phyloP scores from a whole-genome alignment of 805 yeast genomes.

The Wickerhamomyces silvicola region DNA sequence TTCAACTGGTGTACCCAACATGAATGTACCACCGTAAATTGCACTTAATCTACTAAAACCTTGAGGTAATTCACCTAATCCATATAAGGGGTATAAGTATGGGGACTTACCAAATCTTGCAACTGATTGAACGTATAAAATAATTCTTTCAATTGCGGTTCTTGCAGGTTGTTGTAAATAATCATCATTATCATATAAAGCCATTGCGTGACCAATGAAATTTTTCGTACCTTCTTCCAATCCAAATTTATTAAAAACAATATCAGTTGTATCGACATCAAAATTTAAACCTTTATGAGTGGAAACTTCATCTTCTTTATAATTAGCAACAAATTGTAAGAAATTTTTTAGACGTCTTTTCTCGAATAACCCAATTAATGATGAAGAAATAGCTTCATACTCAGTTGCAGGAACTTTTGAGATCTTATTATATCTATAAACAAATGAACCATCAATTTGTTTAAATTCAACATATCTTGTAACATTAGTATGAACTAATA shows the following conservation, averaged over 20 bases:
- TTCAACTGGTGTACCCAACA: conserved; percentile 95
- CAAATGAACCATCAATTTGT: conserved; percentile 94
- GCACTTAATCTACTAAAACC: conserved; percentile 97
- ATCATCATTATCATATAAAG: conserved; percentile 88
- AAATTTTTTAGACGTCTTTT: conserved; percentile 92
- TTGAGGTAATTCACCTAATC: conserved; percentile 97
- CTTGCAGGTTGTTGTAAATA: conserved; percentile 86
- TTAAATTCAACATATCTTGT: conserved; percentile 94
- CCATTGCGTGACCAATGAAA: conserved; percentile 98
- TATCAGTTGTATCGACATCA: conserved; percentile 86
- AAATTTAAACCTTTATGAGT: conserved; percentile 85
- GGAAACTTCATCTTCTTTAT: conserved; percentile 67
- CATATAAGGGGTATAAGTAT: conserved; percentile 91
- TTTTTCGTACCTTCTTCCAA: conserved; percentile 90
- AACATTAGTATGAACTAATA: conserved; percentile 91
- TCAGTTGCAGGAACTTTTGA: conserved; percentile 94
- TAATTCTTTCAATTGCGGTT: conserved; percentile 81
- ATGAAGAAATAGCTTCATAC: conserved; percentile 83
- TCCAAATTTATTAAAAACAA: conserved; percentile 82
- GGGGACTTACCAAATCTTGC: conserved; percentile 96
- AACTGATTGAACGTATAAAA: conserved; percentile 82
- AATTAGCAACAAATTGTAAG: conserved; percentile 78
- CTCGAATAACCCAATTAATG: conserved; percentile 93
- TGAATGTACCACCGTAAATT: conserved; percentile 96
- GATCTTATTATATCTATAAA: conserved; percentile 75